Evolutionary conservation across 2,329 filamentous ascomycete genomes (phyloP).

Genomic region (Stagonosporopsis tanaceti): DNA sequence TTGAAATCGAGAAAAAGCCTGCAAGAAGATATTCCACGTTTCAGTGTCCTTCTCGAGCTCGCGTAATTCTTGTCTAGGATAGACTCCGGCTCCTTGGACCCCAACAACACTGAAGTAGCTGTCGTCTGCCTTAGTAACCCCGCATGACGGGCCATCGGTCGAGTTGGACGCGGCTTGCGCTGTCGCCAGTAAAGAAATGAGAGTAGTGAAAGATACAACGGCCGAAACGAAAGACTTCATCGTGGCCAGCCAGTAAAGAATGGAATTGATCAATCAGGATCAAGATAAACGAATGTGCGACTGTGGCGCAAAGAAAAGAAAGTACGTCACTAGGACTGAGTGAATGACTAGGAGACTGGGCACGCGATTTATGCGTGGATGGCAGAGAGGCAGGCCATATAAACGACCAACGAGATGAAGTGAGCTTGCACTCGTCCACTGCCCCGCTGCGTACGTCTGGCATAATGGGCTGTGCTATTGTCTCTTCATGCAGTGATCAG

Average conservation of each 20-base stretch:
- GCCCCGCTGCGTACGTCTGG: slow-evolving; percentile 29
- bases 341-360: slow-evolving; percentile 29
- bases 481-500: slow-evolving; percentile 29
- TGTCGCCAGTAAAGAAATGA: slow-evolving; percentile 29
- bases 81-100: slow-evolving; percentile 41
- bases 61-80: slow-evolving; percentile 39
- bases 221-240: slow-evolving; percentile 41
- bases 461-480: slow-evolving; percentile 25
- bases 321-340: slow-evolving; percentile 33
- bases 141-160: slow-evolving; percentile 33
- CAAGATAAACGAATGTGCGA: slow-evolving; percentile 32
- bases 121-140: slow-evolving; percentile 29
- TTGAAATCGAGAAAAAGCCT: slow-evolving; percentile 42
- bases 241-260: slow-evolving; percentile 38
- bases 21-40: slow-evolving; percentile 44
- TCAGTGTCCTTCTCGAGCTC: slow-evolving; percentile 43
- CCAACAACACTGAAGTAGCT: slow-evolving; percentile 45
- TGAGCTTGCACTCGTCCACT: slow-evolving; percentile 11
- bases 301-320: slow-evolving; percentile 28
- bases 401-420: slow-evolving; percentile 24
- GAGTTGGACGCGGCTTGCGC: slow-evolving; percentile 28
- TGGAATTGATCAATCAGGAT: slow-evolving; percentile 36
- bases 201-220: slow-evolving; percentile 24
- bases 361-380: slow-evolving; percentile 2
- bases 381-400: slow-evolving; percentile 15